These are phyloP conservation scores for Rhodamnia rubescens DNA, from an alignment of 345 rosid species.

Conservation along the genomic window DNA sequence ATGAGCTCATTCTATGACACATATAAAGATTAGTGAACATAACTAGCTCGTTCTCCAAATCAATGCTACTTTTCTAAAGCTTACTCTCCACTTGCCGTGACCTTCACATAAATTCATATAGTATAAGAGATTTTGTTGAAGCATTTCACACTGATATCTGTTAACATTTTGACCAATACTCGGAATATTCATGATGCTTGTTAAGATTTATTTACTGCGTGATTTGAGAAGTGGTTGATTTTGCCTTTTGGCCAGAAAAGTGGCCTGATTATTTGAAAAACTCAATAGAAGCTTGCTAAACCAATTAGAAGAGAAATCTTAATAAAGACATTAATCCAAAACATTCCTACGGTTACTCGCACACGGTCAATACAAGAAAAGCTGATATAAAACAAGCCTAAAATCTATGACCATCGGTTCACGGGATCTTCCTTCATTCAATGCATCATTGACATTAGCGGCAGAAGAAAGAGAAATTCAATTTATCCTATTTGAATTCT, in stretches of 20 bases:
- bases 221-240: too few relatives aligned
- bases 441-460: background rate
- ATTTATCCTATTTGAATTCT: background rate
- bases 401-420: background rate
- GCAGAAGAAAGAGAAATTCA: background rate
- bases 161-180: background rate
- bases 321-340: background rate
- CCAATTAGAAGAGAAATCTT: background rate
- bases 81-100: background rate
- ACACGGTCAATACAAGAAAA: background rate
- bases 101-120: background rate
- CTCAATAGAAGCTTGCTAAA: background rate
- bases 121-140: background rate
- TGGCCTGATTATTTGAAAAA: background rate
- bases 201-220: too few relatives aligned
- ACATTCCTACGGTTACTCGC: background rate
- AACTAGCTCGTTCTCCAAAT: background rate
- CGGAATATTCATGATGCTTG: background rate
- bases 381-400: background rate
- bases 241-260: too few relatives aligned
- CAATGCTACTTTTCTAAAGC: background rate
- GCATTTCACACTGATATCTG: background rate
- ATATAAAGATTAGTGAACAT: too few relatives aligned
- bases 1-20: too few relatives aligned
- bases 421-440: background rate